Evolutionary conservation across 148 eudicot species (phyloP), one percentile per base, ranked within the genome.

Genomic region (Nyssa sinensis): DNA sequence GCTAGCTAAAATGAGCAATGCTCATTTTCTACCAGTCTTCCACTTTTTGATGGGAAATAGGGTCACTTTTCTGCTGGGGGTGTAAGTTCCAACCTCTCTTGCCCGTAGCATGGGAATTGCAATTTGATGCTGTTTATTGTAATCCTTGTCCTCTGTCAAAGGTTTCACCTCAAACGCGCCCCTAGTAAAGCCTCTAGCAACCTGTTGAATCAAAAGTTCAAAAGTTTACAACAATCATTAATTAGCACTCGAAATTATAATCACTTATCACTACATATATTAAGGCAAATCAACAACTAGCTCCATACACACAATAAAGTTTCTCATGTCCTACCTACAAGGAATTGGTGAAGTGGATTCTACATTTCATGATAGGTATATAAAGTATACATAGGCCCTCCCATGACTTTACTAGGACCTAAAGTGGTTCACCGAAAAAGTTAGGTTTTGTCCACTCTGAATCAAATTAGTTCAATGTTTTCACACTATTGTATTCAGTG

Each of bases 161-260:
- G 81, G 81, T 81, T 86, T 89, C 76, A 93, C 86, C 84, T 91
- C 97, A 82, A 88, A 91, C 27, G 83, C 78, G 53, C 98, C 98
- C 81, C 97, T 85, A 0, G 79, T 78, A 58, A 91, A 84, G 68
- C 77, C 88, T 81, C 88, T 87, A 1, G 86, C 98, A 59, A 94
- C 94, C 98, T 93, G 81, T 64, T 62, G 30, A 53, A 81, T 25
- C 19, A 10, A 59, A 41, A 68, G n/a, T n/a, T n/a, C n/a, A n/a
- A 7, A 35, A 72, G 51, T 34, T 28, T 27, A 44, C 28, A n/a
- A 6, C 8, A 71, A 71, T 28, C 19, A 37, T 71, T 28, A 71
- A 2, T 11, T 1, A 10, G 17, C 8, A 7, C 19, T n/a, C 5
- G 7, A 7, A 12, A 55, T 55, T n/a, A 55, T 21, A 55, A 17